A percentile compares a stretch with the other conserved stretches of the same genome.
Conservation (phyloP, 2,329 filamentous ascomycete species). For the Calonectria naviculata region DNA sequence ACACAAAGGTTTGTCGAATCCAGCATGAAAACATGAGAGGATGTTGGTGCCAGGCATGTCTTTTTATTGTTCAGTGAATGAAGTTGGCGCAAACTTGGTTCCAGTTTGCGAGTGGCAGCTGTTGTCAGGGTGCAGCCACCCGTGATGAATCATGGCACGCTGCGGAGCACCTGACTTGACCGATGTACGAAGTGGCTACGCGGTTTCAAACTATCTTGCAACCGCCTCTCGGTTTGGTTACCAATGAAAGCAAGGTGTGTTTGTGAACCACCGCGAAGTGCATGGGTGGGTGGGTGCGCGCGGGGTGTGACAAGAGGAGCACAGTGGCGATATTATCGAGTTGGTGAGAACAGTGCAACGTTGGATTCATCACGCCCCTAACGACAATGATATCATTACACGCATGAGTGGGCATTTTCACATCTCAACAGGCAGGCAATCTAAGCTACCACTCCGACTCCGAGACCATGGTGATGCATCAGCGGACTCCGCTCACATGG, state of each 20-base stretch:
- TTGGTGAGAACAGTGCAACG: background rate
- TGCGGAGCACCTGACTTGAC: constrained; percentile 35
- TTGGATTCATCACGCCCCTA: background rate
- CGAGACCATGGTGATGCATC: background rate
- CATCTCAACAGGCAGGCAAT: background rate
- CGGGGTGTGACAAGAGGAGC: background rate
- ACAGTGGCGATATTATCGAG: background rate
- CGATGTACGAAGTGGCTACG: constrained; percentile 23
- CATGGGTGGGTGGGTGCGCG: background rate
- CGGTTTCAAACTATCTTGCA: constrained; percentile 10
- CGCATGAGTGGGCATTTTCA: background rate
- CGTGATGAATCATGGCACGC: constrained; percentile 9
- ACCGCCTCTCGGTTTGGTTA: background rate
- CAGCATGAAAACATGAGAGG: background rate
- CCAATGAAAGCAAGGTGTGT: constrained; percentile 3
- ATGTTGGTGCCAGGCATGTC: background rate
- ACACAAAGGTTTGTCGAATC: background rate
- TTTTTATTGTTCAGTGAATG: constrained; percentile 9
- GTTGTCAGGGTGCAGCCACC: constrained; percentile 32
- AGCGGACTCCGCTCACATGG: background rate
- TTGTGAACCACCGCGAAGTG: background rate
- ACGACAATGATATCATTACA: background rate
- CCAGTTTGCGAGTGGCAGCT: background rate
- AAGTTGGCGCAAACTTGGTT: background rate
- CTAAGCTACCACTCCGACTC: background rate